Base-by-base conservation (phyloP, 225 moss, liverwort and hornwort genomes). In the Physcomitrium patens region DNA sequence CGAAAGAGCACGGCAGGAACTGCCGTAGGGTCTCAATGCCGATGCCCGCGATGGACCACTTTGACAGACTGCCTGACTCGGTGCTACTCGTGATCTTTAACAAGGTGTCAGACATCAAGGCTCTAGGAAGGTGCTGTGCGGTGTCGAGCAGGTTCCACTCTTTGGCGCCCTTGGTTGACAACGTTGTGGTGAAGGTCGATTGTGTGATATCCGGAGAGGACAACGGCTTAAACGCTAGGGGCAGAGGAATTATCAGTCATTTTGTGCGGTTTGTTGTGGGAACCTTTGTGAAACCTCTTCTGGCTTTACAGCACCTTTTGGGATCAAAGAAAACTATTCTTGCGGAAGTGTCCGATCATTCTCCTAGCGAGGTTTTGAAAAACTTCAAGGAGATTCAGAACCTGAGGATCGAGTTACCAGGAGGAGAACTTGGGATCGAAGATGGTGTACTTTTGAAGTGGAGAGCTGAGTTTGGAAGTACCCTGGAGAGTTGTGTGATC, bases 381-480 rank as follows among this genome's bases (percentile, higher is more conserved):
- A 93, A 91, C 84, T 93, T 93, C 9, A 93, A 91, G 73, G 93
- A 87, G 82, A 93, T 93, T 75, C 91, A 91, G 70, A 88, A 84
- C 65, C 76, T 93, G 72, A 91, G 91, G 73, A 93, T 93, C 52
- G 93, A 93, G 77, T 76, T 93, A 53, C 93, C 93, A 0, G 93
- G 89, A 57, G 91, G 93, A 23, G 93, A 93, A 73, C 89, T 93
- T 17, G 93, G 93, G 28, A 91, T 93, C 43, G 93, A 93, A 68
- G 91, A 93, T 11, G 93, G 93, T 16, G 89, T 89, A 12, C 65
- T 93, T 49, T 82, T 93, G 73, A 93, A 93, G 69, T 93, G 93
- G 93, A 87, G 89, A 72, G 91, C 93, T 60, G 91, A 93, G 84
- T 93, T 93, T 76, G 93, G 93, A 62, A 91, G 91, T 46, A 93